Evolutionary conservation across 1,139 yeast genomes (phyloP).

Genomic region (Suhomyces terraborum): DNA sequence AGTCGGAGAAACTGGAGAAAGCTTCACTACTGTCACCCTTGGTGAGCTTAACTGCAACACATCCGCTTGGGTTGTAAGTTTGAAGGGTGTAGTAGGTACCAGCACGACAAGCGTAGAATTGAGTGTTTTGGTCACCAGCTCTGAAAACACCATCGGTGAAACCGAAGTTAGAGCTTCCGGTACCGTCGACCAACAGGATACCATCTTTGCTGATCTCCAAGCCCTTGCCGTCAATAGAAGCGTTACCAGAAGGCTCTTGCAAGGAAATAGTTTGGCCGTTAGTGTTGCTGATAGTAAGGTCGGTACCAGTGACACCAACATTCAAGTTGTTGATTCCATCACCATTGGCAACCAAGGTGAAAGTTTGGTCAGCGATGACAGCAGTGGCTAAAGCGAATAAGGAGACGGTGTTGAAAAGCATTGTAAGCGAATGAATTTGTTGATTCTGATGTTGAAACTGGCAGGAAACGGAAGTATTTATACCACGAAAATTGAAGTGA

Average conservation of each 20-base stretch:
- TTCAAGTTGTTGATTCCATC: conserved; percentile 22
- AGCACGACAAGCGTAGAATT: conserved; percentile 31
- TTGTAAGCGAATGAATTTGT: conserved; percentile 4
- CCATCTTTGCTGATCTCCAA: conserved; percentile 21
- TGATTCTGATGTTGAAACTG: background rate
- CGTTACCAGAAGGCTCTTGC: conserved; percentile 35
- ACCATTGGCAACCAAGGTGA: conserved; percentile 33
- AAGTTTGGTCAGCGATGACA: conserved; percentile 34
- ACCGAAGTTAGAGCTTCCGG: conserved; percentile 34
- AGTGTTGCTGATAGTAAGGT: conserved; percentile 24
- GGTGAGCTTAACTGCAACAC: conserved; percentile 20
- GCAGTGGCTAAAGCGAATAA: conserved; percentile 30
- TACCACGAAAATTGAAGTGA: background rate
- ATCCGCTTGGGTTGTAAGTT: conserved; percentile 19
- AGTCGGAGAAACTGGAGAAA: conserved; percentile 6
- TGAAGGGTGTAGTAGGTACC: conserved; percentile 15
- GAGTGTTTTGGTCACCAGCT: conserved; percentile 21
- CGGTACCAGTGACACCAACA: conserved; percentile 22
- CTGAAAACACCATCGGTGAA: conserved; percentile 29
- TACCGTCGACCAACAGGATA: conserved; percentile 15
- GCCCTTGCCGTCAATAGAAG: conserved; percentile 24
- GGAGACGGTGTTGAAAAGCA: conserved; percentile 26
- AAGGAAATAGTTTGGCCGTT: conserved; percentile 25
- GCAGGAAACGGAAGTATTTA: background rate
- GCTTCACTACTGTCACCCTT: conserved; percentile 8